Conservation (phyloP, 2,329 filamentous ascomycete species). For the Fusarium sp. region DNA sequence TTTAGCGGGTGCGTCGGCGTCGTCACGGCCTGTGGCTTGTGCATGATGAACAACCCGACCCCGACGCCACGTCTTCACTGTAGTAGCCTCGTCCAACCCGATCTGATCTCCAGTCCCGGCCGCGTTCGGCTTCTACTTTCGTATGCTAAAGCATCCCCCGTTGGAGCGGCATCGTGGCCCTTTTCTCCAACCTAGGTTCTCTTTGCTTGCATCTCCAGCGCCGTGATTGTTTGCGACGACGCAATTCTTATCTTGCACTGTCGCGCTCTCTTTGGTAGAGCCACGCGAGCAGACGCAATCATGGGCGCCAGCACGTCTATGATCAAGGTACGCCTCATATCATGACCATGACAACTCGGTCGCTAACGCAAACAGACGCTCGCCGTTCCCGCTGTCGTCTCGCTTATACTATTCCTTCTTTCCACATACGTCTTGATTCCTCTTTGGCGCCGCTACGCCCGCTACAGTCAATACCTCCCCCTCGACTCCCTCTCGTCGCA, state of each 20-base stretch:
- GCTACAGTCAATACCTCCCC: slow-evolving; percentile 81
- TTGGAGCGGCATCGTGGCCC: slow-evolving; percentile 12
- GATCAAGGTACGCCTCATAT: slow-evolving; percentile 48
- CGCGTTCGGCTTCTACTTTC: slow-evolving; percentile 13
- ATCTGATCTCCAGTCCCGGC: slow-evolving; percentile 1
- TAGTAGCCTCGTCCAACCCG: slow-evolving; percentile 14
- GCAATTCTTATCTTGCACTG: background rate
- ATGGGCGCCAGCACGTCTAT: slow-evolving; percentile 51
- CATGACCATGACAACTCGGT: slow-evolving; percentile 15
- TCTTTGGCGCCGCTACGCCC: slow-evolving; percentile 75
- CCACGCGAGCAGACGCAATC: slow-evolving; percentile 16
- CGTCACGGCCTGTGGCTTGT: slow-evolving; percentile 28
- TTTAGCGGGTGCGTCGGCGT: slow-evolving; percentile 38
- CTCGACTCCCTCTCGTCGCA: slow-evolving; percentile 71
- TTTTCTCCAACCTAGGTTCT: background rate
- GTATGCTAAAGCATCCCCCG: background rate
- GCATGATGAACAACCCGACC: slow-evolving; percentile 6
- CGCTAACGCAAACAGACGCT: slow-evolving; percentile 66
- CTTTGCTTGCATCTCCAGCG: background rate
- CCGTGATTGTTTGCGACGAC: background rate
- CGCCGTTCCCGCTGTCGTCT: slow-evolving; percentile 76
- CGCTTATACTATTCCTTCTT: slow-evolving; percentile 74
- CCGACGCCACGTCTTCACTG: slow-evolving; percentile 27
- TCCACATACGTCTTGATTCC: slow-evolving; percentile 75
- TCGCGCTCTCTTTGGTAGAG: background rate